Conservation (phyloP, 73 alveolate genomes). For the Paraurostyla sp. region DNA sequence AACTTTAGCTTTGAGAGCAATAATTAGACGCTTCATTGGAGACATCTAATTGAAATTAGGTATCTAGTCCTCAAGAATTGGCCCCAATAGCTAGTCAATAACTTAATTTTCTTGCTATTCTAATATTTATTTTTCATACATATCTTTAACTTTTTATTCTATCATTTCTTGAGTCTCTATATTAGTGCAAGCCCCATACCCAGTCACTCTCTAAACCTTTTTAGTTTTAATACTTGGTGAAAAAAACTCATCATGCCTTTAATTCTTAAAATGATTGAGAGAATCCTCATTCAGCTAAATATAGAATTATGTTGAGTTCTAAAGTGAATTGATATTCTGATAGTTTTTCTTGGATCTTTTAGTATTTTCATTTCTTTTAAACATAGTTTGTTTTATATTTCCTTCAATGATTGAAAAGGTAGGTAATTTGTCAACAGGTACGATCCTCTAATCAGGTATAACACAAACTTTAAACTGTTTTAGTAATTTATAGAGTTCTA, state of each 20-base stretch:
- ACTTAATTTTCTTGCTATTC: conserved; percentile 21
- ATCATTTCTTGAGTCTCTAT: neutral
- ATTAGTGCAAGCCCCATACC: conserved; percentile 33
- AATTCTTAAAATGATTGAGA: neutral
- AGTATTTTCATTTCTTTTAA: conserved; percentile 5
- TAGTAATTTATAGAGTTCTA: neutral
- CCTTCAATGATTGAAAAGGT: conserved; percentile 34
- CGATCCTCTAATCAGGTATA: conserved; percentile 17
- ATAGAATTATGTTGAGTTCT: conserved; percentile 10
- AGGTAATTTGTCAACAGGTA: conserved; percentile 31
- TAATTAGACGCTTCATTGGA: conserved; percentile 29
- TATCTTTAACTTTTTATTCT: conserved; percentile 25
- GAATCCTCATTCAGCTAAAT: neutral
- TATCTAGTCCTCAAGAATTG: conserved; percentile 8
- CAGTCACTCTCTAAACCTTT: conserved; percentile 27
- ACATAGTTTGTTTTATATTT: conserved; percentile 22
- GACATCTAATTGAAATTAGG: conserved; percentile 39
- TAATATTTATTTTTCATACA: conserved; percentile 10
- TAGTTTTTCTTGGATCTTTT: conserved; percentile 18
- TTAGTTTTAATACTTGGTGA: conserved; percentile 22
- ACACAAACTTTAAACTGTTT: conserved; percentile 46
- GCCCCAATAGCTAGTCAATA: conserved; percentile 26
- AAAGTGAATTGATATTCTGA: conserved; percentile 13
- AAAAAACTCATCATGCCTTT: neutral
- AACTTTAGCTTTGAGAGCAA: conserved; percentile 24